Evolutionary conservation across 164 flowering plant genomes (phyloP).

Genomic region (Buxus sempervirens): DNA sequence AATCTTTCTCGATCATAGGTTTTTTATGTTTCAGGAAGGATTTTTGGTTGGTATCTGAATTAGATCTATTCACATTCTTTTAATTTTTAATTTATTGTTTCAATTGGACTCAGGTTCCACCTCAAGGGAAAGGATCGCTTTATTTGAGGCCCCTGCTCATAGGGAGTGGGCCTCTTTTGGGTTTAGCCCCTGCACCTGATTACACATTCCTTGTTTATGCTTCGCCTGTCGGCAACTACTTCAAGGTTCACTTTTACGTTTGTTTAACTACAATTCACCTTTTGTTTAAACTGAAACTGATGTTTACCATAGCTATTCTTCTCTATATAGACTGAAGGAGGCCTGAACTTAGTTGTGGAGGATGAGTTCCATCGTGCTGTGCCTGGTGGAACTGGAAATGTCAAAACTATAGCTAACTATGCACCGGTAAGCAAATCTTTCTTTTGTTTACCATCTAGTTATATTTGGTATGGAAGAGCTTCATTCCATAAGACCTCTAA

Average conservation of each 20-base stretch:
- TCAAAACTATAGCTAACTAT: constrained; percentile 25
- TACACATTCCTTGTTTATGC: constrained; percentile 60
- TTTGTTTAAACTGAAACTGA: not conserved
- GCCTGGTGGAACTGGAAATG: constrained; percentile 34
- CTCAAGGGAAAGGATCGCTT: constrained; percentile 63
- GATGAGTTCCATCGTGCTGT: constrained; percentile 19
- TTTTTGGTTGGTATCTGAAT: not conserved
- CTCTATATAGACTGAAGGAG: constrained; percentile 37
- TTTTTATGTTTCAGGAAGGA: not conserved
- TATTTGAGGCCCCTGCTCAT: constrained; percentile 65
- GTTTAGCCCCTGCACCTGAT: constrained; percentile 60
- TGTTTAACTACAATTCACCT: not conserved
- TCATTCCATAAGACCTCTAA: no score
- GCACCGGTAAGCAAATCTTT: constrained; percentile 16
- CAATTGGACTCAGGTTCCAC: constrained; percentile 49
- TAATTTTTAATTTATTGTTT: not conserved
- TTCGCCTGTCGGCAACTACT: constrained; percentile 71
- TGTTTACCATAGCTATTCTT: not conserved
- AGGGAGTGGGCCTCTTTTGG: constrained; percentile 59
- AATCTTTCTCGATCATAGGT: not conserved
- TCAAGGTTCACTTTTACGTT: constrained; percentile 38
- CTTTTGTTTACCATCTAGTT: not conserved
- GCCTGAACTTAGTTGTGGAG: constrained; percentile 40
- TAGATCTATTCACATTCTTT: not conserved
- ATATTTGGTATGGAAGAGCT: no score